phyloP scores from a whole-genome alignment of 129 eudicot genomes.

The Heracleum sosnowskyi region DNA sequence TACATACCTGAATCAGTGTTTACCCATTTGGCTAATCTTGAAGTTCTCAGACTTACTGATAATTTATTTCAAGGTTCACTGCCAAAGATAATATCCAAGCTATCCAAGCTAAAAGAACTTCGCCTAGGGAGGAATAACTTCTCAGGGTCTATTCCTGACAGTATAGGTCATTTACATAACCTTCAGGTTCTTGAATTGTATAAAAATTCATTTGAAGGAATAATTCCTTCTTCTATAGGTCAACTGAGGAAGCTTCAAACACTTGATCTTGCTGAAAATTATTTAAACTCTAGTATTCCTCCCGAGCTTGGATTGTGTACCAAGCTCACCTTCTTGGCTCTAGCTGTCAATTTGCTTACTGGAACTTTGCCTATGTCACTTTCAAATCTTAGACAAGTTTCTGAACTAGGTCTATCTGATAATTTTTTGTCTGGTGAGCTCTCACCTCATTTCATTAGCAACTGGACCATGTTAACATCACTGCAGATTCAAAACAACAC shows the following conservation, averaged over 20 bases:
- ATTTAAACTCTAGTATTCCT: slow-evolving; percentile 54
- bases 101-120: slow-evolving; percentile 39
- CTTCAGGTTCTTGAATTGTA: slow-evolving; percentile 39
- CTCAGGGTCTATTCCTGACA: slow-evolving; percentile 44
- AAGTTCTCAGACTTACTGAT: slow-evolving; percentile 51
- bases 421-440: slow-evolving; percentile 60
- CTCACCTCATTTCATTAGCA: slow-evolving; percentile 34
- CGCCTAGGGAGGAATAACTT: slow-evolving; percentile 33
- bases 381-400: slow-evolving; percentile 39
- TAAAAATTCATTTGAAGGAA: slow-evolving; percentile 42
- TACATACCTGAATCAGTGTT: slow-evolving; percentile 58
- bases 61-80: too few species aligned
- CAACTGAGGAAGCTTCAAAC: slow-evolving; percentile 33
- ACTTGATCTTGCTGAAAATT: slow-evolving; percentile 43
- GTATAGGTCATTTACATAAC: slow-evolving; percentile 25
- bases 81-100: too few species aligned
- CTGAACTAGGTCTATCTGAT: slow-evolving; percentile 39
- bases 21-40: slow-evolving; percentile 40
- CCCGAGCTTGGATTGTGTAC: too few species aligned
- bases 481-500: slow-evolving; percentile 51
- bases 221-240: slow-evolving; percentile 63
- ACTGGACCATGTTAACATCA: slow-evolving; percentile 47
- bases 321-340: slow-evolving; percentile 42
- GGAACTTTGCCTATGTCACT: slow-evolving; percentile 57
- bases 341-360: slow-evolving; percentile 40